These are phyloP conservation scores for Limnanthes douglasii DNA, from an alignment of 345 rosid species.

Conservation along the genomic window DNA sequence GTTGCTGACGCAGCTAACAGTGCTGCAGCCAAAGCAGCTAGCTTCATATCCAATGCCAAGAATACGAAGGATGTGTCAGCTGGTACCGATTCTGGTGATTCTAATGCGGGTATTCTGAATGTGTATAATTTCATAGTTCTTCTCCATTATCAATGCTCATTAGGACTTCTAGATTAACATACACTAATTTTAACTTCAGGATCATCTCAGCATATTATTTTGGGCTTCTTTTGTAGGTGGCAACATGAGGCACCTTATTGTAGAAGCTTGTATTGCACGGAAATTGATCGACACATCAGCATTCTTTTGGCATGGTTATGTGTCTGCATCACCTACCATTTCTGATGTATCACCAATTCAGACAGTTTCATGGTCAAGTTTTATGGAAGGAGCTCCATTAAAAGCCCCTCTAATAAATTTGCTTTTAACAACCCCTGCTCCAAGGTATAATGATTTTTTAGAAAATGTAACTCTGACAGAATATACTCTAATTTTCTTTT, in stretches of 20 bases:
- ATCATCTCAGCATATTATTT: neutral
- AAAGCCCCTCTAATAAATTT: conserved; percentile 25
- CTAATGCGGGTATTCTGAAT: conserved; percentile 20
- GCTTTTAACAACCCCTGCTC: conserved; percentile 34
- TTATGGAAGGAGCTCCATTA: conserved; percentile 43
- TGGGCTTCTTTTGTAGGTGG: conserved; percentile 24
- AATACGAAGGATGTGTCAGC: conserved; percentile 12
- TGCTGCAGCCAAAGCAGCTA: conserved; percentile 40
- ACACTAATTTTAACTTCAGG: too few relatives aligned
- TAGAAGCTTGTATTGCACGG: conserved; percentile 65
- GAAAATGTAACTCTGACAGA: conserved; percentile 1
- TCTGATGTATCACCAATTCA: conserved; percentile 21
- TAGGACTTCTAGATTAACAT: neutral
- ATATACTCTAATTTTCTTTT: conserved; percentile 7
- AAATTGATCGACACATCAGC: conserved; percentile 41
- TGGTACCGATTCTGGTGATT: conserved; percentile 9
- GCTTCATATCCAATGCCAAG: conserved; percentile 19
- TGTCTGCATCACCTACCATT: conserved; percentile 21
- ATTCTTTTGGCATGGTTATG: conserved; percentile 50
- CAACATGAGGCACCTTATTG: conserved; percentile 53
- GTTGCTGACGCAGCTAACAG: conserved; percentile 28
- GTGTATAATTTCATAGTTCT: conserved; percentile 1
- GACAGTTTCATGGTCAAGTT: conserved; percentile 37
- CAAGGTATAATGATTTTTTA: conserved; percentile 23
- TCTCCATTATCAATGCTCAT: neutral